Percentiles rank a stretch among this genome's conserved stretches.
Conservation (phyloP, 176 grass and related monocot genomes). For the Rhynchospora breviuscula region DNA sequence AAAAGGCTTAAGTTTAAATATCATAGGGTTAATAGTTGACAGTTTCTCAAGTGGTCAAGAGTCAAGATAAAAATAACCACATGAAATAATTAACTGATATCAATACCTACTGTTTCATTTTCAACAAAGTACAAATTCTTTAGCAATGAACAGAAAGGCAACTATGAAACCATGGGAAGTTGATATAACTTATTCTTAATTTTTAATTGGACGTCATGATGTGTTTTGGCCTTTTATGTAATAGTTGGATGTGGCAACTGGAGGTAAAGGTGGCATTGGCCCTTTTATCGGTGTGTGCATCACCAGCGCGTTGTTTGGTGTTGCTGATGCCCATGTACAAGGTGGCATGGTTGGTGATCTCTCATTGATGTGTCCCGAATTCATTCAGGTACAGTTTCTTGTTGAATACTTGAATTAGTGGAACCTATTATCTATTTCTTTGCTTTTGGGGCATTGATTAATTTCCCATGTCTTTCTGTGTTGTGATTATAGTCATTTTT, state of each 20-base stretch:
- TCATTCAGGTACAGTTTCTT: slow-evolving; percentile 57
- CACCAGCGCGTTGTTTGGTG: slow-evolving; percentile 75
- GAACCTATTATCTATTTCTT: slow-evolving; percentile 14
- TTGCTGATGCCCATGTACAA: slow-evolving; percentile 79
- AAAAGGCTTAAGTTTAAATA: not conserved
- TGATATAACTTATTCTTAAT: not conserved
- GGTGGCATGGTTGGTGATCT: slow-evolving; percentile 92
- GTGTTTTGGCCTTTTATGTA: slow-evolving; percentile 12
- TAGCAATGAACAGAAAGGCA: not conserved
- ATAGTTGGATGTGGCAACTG: slow-evolving; percentile 86
- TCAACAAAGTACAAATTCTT: no score
- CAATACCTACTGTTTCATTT: no score
- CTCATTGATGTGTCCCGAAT: slow-evolving; percentile 89
- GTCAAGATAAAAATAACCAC: not conserved
- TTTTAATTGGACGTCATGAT: not conserved
- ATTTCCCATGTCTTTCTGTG: not conserved
- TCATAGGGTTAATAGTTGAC: not conserved
- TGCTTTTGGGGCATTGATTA: not conserved
- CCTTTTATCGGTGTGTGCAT: slow-evolving; percentile 73
- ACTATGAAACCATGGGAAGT: not conserved
- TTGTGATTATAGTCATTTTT: slow-evolving; percentile 45
- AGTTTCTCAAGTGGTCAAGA: not conserved
- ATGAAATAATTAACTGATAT: no score
- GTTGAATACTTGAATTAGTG: slow-evolving; percentile 9
- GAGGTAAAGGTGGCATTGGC: slow-evolving; percentile 70